Percentiles rank a stretch among this genome's conserved stretches.
phyloP scores from a whole-genome alignment of 2,329 filamentous ascomycete genomes.

The Laburnicola sp. region DNA sequence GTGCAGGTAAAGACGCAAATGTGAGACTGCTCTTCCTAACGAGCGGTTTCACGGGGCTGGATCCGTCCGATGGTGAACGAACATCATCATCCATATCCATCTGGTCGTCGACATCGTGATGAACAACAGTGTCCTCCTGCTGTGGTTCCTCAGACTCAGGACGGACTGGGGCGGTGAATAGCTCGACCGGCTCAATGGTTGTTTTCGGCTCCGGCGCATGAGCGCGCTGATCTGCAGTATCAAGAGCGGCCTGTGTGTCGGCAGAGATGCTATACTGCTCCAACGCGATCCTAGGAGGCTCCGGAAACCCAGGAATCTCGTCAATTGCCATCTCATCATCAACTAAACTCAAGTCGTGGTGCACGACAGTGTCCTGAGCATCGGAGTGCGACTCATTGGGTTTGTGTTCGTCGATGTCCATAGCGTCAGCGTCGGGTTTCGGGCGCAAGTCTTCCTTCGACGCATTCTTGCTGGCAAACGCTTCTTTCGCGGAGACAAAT shows the following conservation, averaged over 20 bases:
- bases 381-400: constrained; percentile 25
- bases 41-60: constrained; percentile 73
- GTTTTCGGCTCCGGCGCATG: constrained; percentile 30
- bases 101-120: constrained; percentile 42
- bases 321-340: constrained; percentile 24
- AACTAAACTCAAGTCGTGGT: constrained; percentile 25
- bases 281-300: constrained; percentile 28
- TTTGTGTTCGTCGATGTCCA: constrained; percentile 40
- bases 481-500: constrained; percentile 55
- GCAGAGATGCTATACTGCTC: constrained; percentile 39
- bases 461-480: constrained; percentile 36
- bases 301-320: constrained; percentile 22
- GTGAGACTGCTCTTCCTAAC: constrained; percentile 93
- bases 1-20: constrained; percentile 88
- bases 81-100: constrained; percentile 57
- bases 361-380: constrained; percentile 31
- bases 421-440: constrained; percentile 27
- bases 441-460: constrained; percentile 32
- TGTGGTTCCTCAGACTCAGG: constrained; percentile 29
- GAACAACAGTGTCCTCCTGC: constrained; percentile 36
- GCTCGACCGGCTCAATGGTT: constrained; percentile 21
- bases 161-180: constrained; percentile 25
- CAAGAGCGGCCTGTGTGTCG: constrained; percentile 38
- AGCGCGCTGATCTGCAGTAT: constrained; percentile 27
- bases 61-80: constrained; percentile 67